Conservation (phyloP, 208 protist species). For the Trypanosoma cruzi region DNA sequence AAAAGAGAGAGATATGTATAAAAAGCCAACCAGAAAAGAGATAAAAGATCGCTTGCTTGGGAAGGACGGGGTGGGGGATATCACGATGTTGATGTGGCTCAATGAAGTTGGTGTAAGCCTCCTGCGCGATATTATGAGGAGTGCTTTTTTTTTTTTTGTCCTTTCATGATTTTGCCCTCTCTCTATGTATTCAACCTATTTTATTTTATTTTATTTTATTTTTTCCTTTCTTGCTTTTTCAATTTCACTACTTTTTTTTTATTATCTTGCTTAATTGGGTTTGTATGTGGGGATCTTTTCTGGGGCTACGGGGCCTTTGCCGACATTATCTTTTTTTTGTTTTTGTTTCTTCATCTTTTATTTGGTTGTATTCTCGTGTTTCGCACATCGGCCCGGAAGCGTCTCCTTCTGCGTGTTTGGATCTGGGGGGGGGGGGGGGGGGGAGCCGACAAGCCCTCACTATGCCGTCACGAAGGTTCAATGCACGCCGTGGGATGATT, state of each 20-base stretch:
- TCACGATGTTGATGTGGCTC: too few species aligned
- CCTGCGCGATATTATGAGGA: too few species aligned
- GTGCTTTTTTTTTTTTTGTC: not conserved
- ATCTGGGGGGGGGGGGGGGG: not conserved
- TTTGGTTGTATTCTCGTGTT: not conserved
- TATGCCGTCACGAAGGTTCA: not conserved
- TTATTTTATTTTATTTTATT: conserved; percentile 7
- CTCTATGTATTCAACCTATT: not conserved
- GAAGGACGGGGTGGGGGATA: too few species aligned
- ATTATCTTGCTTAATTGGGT: not conserved
- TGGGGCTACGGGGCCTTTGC: not conserved
- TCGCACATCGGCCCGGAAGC: not conserved
- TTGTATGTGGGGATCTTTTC: not conserved
- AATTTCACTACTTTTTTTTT: not conserved
- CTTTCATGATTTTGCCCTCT: not conserved
- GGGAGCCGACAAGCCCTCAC: not conserved
- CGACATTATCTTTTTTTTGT: conserved; percentile 1
- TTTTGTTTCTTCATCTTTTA: conserved; percentile 3
- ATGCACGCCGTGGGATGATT: not conserved
- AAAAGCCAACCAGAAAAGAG: too few species aligned
- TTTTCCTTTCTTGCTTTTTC: not conserved
- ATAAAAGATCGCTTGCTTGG: too few species aligned
- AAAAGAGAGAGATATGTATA: too few species aligned
- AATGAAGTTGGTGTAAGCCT: too few species aligned
- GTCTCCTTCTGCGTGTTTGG: conserved; percentile 16